Percentiles rank a stretch among this genome's conserved stretches.
Conservation (phyloP, 1,284 basidiomycete genomes). For the Microbotryum saponariae region DNA sequence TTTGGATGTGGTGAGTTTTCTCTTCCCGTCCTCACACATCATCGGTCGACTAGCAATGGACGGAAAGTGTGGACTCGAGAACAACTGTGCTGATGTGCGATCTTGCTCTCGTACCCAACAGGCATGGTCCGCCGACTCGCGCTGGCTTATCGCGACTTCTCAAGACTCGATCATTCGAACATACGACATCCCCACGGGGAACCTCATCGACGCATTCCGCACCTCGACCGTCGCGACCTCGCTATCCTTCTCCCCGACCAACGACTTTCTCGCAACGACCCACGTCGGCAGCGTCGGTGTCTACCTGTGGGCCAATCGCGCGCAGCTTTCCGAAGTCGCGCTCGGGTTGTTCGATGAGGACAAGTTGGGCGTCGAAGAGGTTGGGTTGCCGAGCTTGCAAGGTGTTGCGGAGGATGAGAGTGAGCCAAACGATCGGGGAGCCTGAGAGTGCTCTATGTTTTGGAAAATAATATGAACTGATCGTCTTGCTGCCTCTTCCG, state of each 20-base stretch:
- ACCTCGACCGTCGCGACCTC: conserved; percentile 85
- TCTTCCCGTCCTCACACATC: neutral
- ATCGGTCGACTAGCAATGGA: too few species aligned
- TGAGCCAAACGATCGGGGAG: neutral
- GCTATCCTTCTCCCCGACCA: conserved; percentile 84
- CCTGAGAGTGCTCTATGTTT: too few species aligned
- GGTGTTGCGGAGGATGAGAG: conserved; percentile 53
- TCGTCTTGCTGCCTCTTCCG: neutral
- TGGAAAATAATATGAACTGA: too few species aligned
- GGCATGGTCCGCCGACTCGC: conserved; percentile 87
- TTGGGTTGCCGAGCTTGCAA: conserved; percentile 73
- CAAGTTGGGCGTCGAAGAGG: conserved; percentile 53
- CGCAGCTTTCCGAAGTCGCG: conserved; percentile 80
- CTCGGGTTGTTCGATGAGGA: conserved; percentile 71
- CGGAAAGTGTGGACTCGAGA: too few species aligned
- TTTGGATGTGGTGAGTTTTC: conserved; percentile 63
- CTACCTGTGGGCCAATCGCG: conserved; percentile 93
- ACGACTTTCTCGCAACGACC: conserved; percentile 90
- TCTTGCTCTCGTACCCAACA: neutral
- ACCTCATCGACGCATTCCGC: conserved; percentile 84
- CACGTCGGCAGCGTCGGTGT: conserved; percentile 92
- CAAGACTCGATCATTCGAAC: conserved; percentile 89
- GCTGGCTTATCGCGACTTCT: conserved; percentile 84
- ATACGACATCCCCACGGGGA: conserved; percentile 89
- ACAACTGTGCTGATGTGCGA: too few species aligned